Evolutionary conservation across 208 protist species (phyloP), one percentile per base, ranked within the genome.

Genomic region (Acanthamoeba culbertsoni): DNA sequence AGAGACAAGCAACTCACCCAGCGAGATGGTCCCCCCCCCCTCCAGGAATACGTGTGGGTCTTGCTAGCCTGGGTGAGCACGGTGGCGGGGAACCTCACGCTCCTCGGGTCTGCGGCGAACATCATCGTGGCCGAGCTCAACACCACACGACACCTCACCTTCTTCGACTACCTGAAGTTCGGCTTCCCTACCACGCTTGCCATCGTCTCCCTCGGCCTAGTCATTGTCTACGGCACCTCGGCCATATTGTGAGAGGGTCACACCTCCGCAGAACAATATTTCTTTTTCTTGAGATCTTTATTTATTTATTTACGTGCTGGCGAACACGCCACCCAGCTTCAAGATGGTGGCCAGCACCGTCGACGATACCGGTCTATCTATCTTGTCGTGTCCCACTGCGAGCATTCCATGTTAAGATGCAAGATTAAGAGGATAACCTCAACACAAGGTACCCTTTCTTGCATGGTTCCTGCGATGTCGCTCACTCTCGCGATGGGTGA

Each of bases 91-190:
- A 79, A 79, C 42, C 68, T 79, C 37, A 79, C 68, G 68, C 68
- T 79, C 18, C 68, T 79, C 6, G 68, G 68, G 20, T 79, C 68
- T 14, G 68, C 68, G 33, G 68, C 68, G 26, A 79, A 79, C 68
- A 79, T 79, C 68, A 79, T 79, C 33, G 68, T 79, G 42, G 68
- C 68, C 16, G 68, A 79, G 68, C 68, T 79, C 40, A 79, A 79
- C 68, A 79, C 33, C 37, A 79, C 68, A 37, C 33, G 42, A 10
- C 14, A 48, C 26, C 68, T 79, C 42, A 79, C 68, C 1, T 79
- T 79, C 68, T 46, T 79, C 37, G 20, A 79, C 20, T 79, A 79
- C 68, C 68, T 79, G 37, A 79, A 79, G 68, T 79, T 79, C 18
- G 68, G 68, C 12, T 48, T 79, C 33, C 68, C 68, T 6, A 48